Base-by-base conservation (phyloP, 768 basidiomycete genomes). In the Auricularia sp. region DNA sequence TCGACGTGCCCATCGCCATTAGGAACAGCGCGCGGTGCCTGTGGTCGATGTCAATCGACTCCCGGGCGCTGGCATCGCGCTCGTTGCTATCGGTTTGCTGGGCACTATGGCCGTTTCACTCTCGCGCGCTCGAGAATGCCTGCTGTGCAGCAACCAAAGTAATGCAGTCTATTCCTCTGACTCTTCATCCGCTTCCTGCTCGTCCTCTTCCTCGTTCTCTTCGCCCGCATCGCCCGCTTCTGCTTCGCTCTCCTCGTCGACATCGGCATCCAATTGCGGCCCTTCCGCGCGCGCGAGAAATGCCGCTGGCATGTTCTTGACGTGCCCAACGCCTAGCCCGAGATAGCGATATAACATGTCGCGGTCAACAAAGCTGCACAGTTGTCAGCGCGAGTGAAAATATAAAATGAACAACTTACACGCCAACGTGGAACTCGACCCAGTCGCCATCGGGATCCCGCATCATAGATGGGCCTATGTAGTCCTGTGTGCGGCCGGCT, bases 341-440 rank as follows among this genome's bases (percentile, higher is more conserved):
- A 67, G 62, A 62, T 69, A 76, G 8, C 73, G 70, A 71, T 76
- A 74, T 16, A 76, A 66, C 77, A 77, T 80, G 47, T 80, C 78
- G 3, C 74, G 68, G 62, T 79, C 77, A 8, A 74, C 75, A 64
- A 78, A 79, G 4, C 79, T 80, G 47, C 18, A 18, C 47, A 18
- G 47, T 18, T 18, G 14, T 16, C 6, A 6, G 5, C 18, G 6
- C 6, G 10, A 51, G 11, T 51, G 47, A 51, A 18, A 8, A 2
- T 3, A 51, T 16, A 18, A 5, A 21, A 12, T 42, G 47, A 51
- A 12, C 8, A 10, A 51, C 47, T 10, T 16, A 60, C 59, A 18
- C 23, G 36, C 23, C 23, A n/a, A 60, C 59, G 29, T 23, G 23
- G 18, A 18, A 29, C 12, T 60, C 33, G 1, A 7, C 59, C 14